phyloP scores from a whole-genome alignment of 495 filamentous ascomycete genomes.

The Trichoderma virens region DNA sequence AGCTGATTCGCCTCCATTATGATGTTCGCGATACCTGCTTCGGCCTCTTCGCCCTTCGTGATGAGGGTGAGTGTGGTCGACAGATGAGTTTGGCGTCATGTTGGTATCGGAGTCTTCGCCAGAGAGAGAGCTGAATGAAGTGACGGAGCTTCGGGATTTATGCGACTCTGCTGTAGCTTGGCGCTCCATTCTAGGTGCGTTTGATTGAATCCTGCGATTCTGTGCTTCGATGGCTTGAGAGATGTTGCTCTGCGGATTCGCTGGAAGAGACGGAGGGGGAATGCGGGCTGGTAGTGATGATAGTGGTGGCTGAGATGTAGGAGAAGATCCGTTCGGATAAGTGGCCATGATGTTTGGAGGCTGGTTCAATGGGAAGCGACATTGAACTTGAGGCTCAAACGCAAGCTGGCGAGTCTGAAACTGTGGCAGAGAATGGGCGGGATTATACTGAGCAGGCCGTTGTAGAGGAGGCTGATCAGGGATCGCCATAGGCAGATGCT shows the following conservation, averaged over 20 bases:
- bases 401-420: no score
- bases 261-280: no score
- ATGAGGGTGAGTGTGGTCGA: background rate
- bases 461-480: background rate
- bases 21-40: background rate
- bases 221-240: no score
- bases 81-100: background rate
- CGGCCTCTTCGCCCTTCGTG: background rate
- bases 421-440: no score
- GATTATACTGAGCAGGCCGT: no score
- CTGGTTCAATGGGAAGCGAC: no score
- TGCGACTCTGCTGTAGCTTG: background rate
- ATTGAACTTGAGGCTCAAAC: no score
- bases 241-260: background rate
- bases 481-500: background rate
- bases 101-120: background rate
- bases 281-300: background rate
- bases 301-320: background rate
- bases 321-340: no score
- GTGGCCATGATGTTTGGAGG: no score
- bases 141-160: background rate
- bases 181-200: background rate
- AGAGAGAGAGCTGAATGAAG: constrained; percentile 1
- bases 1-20: background rate
- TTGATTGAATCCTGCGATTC: background rate